phyloP scores from a whole-genome alignment of 2,329 filamentous ascomycete genomes.

The Exophiala mesophila region DNA sequence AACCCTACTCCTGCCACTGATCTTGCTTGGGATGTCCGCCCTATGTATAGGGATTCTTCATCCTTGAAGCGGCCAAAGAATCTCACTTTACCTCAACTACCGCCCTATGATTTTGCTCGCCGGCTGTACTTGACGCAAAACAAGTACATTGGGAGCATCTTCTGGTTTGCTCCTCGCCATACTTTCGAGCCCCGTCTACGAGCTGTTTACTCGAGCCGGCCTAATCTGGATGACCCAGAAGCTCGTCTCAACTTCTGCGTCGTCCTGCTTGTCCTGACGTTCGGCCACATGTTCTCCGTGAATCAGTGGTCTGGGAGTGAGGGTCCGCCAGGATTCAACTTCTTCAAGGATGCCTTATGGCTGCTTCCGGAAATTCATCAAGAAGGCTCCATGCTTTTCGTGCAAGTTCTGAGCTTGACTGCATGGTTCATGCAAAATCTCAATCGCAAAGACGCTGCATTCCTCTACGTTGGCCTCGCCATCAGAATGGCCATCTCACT shows the following conservation, averaged over 20 bases:
- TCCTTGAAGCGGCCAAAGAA: constrained; percentile 29
- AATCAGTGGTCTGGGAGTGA: constrained; percentile 52
- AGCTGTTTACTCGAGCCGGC: constrained; percentile 41
- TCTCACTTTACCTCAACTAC: constrained; percentile 37
- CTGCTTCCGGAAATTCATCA: constrained; percentile 54
- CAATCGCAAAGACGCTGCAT: constrained; percentile 52
- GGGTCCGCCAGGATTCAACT: constrained; percentile 53
- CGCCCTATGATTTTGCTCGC: constrained; percentile 48
- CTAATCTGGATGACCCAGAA: constrained; percentile 42
- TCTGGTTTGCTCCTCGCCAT: constrained; percentile 47
- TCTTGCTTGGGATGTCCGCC: constrained; percentile 34
- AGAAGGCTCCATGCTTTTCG: constrained; percentile 50
- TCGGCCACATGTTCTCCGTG: constrained; percentile 54
- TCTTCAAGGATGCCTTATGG: constrained; percentile 49
- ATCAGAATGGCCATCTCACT: constrained; percentile 55
- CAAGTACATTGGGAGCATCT: constrained; percentile 55
- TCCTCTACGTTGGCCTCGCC: constrained; percentile 51
- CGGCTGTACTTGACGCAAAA: constrained; percentile 50
- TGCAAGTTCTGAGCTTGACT: constrained; percentile 51
- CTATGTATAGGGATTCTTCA: constrained; percentile 33
- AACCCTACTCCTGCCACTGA: constrained; percentile 31
- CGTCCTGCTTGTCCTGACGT: constrained; percentile 50
- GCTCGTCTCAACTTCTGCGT: constrained; percentile 50
- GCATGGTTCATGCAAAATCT: constrained; percentile 57
- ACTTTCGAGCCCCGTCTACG: constrained; percentile 45